phyloP scores from a whole-genome alignment of 2,329 filamentous ascomycete genomes.

The Colletotrichum somersetense region DNA sequence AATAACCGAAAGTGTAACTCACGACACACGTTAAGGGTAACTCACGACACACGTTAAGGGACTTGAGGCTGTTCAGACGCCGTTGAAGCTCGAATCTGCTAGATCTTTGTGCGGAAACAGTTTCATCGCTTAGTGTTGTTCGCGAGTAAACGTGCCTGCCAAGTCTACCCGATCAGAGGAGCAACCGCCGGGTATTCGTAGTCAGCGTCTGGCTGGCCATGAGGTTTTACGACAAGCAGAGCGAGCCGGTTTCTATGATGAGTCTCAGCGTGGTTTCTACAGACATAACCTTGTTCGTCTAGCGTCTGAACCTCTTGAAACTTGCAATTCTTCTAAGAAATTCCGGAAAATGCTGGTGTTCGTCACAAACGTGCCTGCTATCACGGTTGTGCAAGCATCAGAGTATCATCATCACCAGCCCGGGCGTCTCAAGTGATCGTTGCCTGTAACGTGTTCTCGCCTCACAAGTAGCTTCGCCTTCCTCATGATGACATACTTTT shows the following conservation, averaged over 20 bases:
- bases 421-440: not conserved
- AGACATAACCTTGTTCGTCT: not conserved
- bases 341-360: not conserved
- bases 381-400: not conserved
- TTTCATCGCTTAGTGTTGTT: not conserved
- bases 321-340: not conserved
- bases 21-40: not conserved
- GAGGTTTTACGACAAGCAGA: not conserved
- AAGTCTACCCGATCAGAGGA: not conserved
- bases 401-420: not conserved
- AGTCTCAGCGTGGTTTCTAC: not conserved
- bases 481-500: not conserved
- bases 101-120: not conserved
- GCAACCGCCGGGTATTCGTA: not conserved
- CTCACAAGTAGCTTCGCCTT: not conserved
- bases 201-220: not conserved
- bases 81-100: not conserved
- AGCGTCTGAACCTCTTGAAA: not conserved
- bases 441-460: not conserved
- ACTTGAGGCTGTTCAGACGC: not conserved
- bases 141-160: not conserved
- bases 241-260: not conserved
- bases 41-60: not conserved
- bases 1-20: not conserved
- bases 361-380: not conserved